Evolutionary conservation across 495 filamentous ascomycete species (phyloP), one percentile per base, ranked within the genome.

Genomic region (Immersiella caudata): DNA sequence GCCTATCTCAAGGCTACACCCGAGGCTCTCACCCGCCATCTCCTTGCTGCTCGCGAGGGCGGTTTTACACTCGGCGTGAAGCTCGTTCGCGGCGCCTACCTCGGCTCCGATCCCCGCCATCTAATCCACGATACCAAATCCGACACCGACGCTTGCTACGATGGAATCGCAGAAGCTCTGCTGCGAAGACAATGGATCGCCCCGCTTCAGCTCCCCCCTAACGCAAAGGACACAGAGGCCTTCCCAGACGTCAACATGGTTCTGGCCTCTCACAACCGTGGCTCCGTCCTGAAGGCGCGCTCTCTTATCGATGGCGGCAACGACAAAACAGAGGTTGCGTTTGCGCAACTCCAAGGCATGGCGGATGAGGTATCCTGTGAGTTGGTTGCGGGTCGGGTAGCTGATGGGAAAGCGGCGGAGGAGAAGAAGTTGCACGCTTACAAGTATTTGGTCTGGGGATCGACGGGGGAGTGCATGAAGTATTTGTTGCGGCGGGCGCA

Each of bases 331-430:
- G 85, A 91, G 24, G 81, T 97, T 18, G 87, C 87, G 27, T 97
- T 93, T 78, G 94, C 91, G 6, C 95, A 99, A 78, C 85, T 99
- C 7, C 91, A 94, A 83, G 95, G 95, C 22, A 97, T 97, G 95
- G 95, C 95, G 18, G 95, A 99, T 68, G 95, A 99, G 72, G 88
- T 99, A 22, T 92, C 89, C 78, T 91, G 91, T 68, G 90, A 92
- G 72, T 80, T 97, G 18, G 85, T 97, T 25, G 76, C 87, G 6
- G 58, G 60, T 1, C 61, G 54, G 25, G 21, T 64, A 74, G 2
- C 4, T 2, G 16, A 46, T 12, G 40, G 40, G 22, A 36, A 2
- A 58, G 27, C 8, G 6, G 35, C 22, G 56, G 57, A n/a, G 29
- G 35, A 50, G 59, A 62, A 25, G 59, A 76, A 81, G 11, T 86